These are phyloP conservation scores for Helminthosporium solani DNA, from an alignment of 2,329 filamentous ascomycete species.

Conservation along the genomic window DNA sequence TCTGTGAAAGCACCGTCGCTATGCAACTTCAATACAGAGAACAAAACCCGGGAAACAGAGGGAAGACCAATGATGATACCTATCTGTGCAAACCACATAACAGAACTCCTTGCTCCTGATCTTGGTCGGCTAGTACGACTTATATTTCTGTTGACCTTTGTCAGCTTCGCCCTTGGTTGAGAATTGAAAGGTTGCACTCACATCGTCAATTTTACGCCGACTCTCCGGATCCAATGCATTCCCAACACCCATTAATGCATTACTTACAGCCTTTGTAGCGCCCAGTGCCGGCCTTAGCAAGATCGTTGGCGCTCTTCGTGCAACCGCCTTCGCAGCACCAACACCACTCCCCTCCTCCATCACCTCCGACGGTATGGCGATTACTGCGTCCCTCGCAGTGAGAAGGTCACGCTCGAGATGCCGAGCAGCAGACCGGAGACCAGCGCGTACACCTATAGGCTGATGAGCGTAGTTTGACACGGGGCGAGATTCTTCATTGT, in stretches of 20 bases:
- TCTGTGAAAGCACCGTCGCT: background rate
- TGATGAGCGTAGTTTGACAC: slow-evolving; percentile 94
- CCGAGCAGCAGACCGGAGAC: slow-evolving; percentile 77
- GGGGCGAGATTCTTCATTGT: slow-evolving; percentile 71
- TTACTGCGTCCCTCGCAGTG: slow-evolving; percentile 83
- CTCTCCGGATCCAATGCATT: slow-evolving; percentile 87
- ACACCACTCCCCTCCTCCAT: slow-evolving; percentile 82
- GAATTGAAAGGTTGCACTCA: slow-evolving; percentile 54
- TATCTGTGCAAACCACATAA: background rate
- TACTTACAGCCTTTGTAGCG: slow-evolving; percentile 81
- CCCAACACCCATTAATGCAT: slow-evolving; percentile 86
- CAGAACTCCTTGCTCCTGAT: background rate
- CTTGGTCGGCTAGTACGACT: slow-evolving; percentile 20
- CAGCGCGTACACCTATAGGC: slow-evolving; percentile 83
- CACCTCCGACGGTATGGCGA: slow-evolving; percentile 88
- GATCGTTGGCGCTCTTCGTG: slow-evolving; percentile 84
- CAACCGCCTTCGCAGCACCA: slow-evolving; percentile 75
- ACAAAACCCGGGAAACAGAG: background rate
- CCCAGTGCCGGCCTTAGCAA: slow-evolving; percentile 89
- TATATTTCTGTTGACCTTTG: slow-evolving; percentile 31
- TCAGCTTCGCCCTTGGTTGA: slow-evolving; percentile 1
- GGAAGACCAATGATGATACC: background rate
- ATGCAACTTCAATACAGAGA: background rate
- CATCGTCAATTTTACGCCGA: slow-evolving; percentile 79
- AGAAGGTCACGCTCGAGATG: slow-evolving; percentile 86